phyloP scores from a whole-genome alignment of 345 rosid genomes.

The Rhodomyrtus tomentosa region DNA sequence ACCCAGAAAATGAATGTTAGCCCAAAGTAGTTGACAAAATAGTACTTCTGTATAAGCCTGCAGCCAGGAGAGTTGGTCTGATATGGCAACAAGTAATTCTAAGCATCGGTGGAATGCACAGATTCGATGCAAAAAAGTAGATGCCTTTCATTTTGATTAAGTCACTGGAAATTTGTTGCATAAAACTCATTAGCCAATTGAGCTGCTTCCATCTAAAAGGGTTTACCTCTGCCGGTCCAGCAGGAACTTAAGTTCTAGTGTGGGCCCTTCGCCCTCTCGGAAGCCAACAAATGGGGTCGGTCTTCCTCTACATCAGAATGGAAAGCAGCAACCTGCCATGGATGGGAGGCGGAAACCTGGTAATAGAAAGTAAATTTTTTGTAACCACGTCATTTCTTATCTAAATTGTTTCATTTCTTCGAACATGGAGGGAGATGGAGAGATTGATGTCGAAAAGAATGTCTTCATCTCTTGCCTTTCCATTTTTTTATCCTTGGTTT shows the following conservation, averaged over 20 bases:
- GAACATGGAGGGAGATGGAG: slow-evolving; percentile 3
- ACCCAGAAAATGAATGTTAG: background rate
- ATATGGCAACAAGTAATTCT: background rate
- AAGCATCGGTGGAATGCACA: background rate
- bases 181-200: background rate
- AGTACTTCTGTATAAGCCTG: background rate
- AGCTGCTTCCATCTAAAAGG: background rate
- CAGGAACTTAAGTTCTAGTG: slow-evolving; percentile 36
- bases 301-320: slow-evolving; percentile 21
- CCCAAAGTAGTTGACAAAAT: background rate
- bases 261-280: slow-evolving; percentile 61
- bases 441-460: background rate
- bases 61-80: background rate
- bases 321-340: slow-evolving; percentile 35
- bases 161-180: background rate
- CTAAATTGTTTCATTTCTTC: slow-evolving; percentile 3
- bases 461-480: background rate
- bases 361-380: slow-evolving; percentile 38
- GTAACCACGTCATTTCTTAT: slow-evolving; percentile 17
- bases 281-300: slow-evolving; percentile 43
- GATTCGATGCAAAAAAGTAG: background rate
- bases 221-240: slow-evolving; percentile 2
- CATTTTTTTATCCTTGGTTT: background rate
- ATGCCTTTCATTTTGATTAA: background rate
- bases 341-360: slow-evolving; percentile 57